Evolutionary conservation across 768 basidiomycete species (phyloP).

Genomic region (Xanthoconium purpureum): DNA sequence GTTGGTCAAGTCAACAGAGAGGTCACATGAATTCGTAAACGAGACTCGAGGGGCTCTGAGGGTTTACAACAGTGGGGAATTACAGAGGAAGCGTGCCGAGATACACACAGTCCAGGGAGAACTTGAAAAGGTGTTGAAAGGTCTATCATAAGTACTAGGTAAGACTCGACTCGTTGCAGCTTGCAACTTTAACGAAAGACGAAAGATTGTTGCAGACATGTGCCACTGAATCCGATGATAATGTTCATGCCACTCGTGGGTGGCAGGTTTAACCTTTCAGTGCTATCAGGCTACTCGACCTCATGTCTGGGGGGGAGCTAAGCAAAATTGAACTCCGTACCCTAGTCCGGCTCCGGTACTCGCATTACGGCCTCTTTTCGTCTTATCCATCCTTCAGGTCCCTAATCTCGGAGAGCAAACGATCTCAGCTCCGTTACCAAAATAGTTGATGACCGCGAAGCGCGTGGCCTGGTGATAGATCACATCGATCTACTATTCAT

Average conservation of each 20-base stretch:
- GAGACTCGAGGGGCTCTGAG: slow-evolving; percentile 56
- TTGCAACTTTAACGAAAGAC: background rate
- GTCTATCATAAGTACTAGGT: slow-evolving; percentile 25
- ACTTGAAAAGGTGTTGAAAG: slow-evolving; percentile 50
- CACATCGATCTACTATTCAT: slow-evolving; percentile 19
- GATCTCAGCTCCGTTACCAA: background rate
- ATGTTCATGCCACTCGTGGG: background rate
- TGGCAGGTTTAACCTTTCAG: background rate
- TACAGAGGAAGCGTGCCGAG: slow-evolving; percentile 49
- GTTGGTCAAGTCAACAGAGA: slow-evolving; percentile 26
- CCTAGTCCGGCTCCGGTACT: background rate
- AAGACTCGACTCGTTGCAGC: background rate
- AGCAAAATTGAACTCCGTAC: background rate
- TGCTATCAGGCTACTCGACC: background rate
- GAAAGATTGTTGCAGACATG: background rate
- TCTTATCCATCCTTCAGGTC: background rate
- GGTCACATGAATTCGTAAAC: slow-evolving; percentile 57
- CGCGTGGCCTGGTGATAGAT: slow-evolving; percentile 11
- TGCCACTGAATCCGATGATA: background rate
- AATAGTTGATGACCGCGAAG: slow-evolving; percentile 1
- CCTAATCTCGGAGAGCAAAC: background rate
- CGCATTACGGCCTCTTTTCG: background rate
- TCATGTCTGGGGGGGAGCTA: background rate
- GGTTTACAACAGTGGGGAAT: slow-evolving; percentile 41
- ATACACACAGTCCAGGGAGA: slow-evolving; percentile 55